Evolutionary conservation across 2,329 filamentous ascomycete species (phyloP).

Genomic region (Calonectria multiphialidica): DNA sequence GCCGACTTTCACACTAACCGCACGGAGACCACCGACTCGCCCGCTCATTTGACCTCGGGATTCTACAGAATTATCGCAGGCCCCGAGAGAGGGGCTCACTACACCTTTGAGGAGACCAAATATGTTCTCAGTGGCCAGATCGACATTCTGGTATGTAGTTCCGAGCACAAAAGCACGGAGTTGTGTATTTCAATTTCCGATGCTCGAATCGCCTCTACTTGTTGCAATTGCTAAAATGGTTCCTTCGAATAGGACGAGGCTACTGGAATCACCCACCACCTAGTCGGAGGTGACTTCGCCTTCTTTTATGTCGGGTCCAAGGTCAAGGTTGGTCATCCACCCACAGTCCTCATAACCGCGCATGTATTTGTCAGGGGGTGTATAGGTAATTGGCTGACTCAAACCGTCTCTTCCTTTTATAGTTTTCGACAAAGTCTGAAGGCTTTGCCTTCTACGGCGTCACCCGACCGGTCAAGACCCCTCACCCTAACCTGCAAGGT

Average conservation of each 20-base stretch:
- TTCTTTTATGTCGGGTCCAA: constrained; percentile 43
- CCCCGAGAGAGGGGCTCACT: constrained; percentile 31
- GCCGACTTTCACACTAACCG: constrained; percentile 41
- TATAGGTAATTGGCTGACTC: neutral
- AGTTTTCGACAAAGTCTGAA: constrained; percentile 40
- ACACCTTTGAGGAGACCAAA: constrained; percentile 41
- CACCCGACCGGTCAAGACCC: constrained; percentile 21
- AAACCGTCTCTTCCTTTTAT: neutral
- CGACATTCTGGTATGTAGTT: constrained; percentile 33
- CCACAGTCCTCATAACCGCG: neutral
- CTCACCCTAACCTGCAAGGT: neutral
- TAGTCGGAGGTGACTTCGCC: constrained; percentile 37
- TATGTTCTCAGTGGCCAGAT: constrained; percentile 40
- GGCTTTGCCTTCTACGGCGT: constrained; percentile 41
- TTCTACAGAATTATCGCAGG: constrained; percentile 41
- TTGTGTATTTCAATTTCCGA: neutral
- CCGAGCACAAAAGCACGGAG: neutral
- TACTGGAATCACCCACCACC: constrained; percentile 41
- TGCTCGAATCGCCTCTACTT: too few relatives aligned
- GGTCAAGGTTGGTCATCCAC: constrained; percentile 31
- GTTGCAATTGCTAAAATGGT: too few relatives aligned
- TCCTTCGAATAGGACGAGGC: constrained; percentile 41
- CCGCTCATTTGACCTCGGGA: constrained; percentile 37
- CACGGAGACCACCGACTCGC: constrained; percentile 37
- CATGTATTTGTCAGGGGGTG: neutral